Conservation (phyloP, 2,329 filamentous ascomycete species). For the Cordyceps farinosa region DNA sequence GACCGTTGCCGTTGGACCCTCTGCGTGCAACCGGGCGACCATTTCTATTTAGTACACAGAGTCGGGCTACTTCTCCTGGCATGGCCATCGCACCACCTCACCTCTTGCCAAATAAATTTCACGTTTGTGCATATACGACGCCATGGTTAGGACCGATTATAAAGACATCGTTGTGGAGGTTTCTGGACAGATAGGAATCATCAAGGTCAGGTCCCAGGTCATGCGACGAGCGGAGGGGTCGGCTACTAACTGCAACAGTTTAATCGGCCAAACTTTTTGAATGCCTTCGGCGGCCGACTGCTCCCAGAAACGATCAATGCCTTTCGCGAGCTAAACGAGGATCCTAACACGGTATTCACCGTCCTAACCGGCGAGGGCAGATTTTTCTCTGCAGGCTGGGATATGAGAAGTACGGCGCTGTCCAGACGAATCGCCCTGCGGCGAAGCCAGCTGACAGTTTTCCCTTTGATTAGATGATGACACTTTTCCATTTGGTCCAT, state of each 20-base stretch:
- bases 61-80: not conserved
- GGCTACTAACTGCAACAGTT: not conserved
- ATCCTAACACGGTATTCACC: slow-evolving; percentile 16
- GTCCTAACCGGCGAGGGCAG: slow-evolving; percentile 12
- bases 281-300: slow-evolving; percentile 8
- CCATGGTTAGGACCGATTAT: slow-evolving; percentile 1
- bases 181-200: not conserved
- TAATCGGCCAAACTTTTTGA: slow-evolving; percentile 11
- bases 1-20: not conserved
- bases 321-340: slow-evolving; percentile 13
- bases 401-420: slow-evolving; percentile 2
- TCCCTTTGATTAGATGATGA: not conserved
- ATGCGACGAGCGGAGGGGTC: not conserved
- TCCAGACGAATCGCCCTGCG: not conserved
- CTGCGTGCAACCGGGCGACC: not conserved
- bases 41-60: not conserved
- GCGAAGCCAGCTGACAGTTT: not conserved
- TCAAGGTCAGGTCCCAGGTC: not conserved
- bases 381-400: slow-evolving; percentile 15
- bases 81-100: not conserved
- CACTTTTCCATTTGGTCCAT: not conserved
- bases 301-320: slow-evolving; percentile 13
- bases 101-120: not conserved
- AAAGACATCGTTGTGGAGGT: slow-evolving; percentile 4
- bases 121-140: not conserved